These are phyloP conservation scores for Calocybe indica DNA, from an alignment of 768 basidiomycete species.

Conservation along the genomic window DNA sequence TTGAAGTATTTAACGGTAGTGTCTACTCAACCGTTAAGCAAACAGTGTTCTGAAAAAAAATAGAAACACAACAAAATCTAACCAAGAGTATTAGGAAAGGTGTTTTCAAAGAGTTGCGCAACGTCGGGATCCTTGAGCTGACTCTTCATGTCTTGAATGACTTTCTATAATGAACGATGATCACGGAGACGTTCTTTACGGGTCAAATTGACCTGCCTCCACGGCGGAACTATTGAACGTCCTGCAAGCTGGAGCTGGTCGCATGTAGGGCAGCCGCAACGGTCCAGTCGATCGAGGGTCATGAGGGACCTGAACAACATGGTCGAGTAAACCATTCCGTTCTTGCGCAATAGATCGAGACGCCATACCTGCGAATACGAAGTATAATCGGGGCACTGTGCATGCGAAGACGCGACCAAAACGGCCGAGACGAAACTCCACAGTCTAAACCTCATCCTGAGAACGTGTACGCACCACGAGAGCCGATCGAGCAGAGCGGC, in stretches of 20 bases:
- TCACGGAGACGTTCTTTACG: too few species aligned
- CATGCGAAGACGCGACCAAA: constrained; percentile 19
- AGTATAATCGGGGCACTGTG: constrained; percentile 59
- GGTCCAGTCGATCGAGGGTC: constrained; percentile 55
- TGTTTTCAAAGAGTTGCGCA: constrained; percentile 75
- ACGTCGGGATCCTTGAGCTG: constrained; percentile 73
- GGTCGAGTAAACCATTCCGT: constrained; percentile 1
- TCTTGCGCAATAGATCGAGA: background rate
- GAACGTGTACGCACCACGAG: background rate
- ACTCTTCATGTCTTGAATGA: constrained; percentile 67
- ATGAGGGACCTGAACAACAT: constrained; percentile 43
- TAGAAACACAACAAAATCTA: constrained; percentile 7
- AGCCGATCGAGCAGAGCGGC: background rate
- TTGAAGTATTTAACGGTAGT: constrained; percentile 78
- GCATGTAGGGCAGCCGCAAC: constrained; percentile 65
- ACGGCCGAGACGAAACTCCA: constrained; percentile 16
- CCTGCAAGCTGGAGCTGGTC: constrained; percentile 61
- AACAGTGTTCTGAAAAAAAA: background rate
- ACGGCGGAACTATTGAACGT: constrained; percentile 75
- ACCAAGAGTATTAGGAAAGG: constrained; percentile 81
- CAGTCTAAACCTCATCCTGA: constrained; percentile 18
- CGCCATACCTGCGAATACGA: constrained; percentile 44
- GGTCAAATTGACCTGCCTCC: constrained; percentile 38
- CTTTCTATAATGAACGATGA: constrained; percentile 38
- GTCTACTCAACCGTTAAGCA: constrained; percentile 32